phyloP scores from a whole-genome alignment of 805 yeast genomes.

The Sungouiozyma intestinalis region DNA sequence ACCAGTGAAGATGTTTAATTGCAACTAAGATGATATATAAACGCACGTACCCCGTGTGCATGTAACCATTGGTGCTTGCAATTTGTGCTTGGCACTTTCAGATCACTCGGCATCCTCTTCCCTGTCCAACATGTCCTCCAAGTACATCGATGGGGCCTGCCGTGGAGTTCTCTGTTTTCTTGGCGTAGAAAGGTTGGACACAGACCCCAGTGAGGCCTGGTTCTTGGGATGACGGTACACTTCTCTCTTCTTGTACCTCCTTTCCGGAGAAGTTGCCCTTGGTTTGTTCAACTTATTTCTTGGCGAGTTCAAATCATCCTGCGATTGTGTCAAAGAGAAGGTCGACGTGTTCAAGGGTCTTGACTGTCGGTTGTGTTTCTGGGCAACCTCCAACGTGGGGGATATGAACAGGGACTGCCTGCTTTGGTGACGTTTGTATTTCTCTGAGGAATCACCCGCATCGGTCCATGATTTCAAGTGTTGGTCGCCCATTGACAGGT shows the following conservation, averaged over 20 bases:
- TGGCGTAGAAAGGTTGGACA: background rate
- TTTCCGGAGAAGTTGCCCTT: conserved; percentile 25
- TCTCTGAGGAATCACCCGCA: conserved; percentile 1
- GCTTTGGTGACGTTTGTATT: conserved; percentile 8
- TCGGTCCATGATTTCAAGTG: background rate
- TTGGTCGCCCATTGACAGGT: background rate
- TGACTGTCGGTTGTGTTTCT: conserved; percentile 34
- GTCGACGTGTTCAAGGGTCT: conserved; percentile 1
- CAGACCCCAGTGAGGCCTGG: conserved; percentile 4
- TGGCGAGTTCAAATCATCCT: background rate
- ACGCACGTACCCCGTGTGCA: no score
- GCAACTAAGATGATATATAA: no score
- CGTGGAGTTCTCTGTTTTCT: conserved; percentile 3
- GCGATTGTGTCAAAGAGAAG: background rate
- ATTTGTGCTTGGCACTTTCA: background rate
- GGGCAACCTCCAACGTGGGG: conserved; percentile 69
- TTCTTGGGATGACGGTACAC: conserved; percentile 29
- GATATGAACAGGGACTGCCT: conserved; percentile 52
- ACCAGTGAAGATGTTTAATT: no score
- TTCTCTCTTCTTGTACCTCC: conserved; percentile 23
- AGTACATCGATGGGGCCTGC: conserved; percentile 20
- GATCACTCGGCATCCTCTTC: conserved; percentile 1
- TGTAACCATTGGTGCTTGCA: background rate
- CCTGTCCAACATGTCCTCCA: conserved; percentile 19
- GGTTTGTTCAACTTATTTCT: conserved; percentile 13